A percentile compares a stretch with the other conserved stretches of the same genome.
These are phyloP conservation scores for Pseudonectria buxi DNA, from an alignment of 2,329 filamentous ascomycete species.

Conservation along the genomic window DNA sequence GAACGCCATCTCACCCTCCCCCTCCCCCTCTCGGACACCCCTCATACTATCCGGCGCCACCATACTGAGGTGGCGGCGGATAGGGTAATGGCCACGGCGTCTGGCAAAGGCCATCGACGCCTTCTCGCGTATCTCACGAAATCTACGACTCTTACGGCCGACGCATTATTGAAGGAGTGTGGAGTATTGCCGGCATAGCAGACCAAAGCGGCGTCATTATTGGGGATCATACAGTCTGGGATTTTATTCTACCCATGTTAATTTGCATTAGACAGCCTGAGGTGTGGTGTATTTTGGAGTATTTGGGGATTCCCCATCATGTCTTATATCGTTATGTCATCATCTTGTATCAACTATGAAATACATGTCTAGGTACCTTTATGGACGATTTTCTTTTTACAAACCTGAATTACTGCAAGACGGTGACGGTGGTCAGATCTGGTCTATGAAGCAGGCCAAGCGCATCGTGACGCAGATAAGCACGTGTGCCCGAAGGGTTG, in stretches of 20 bases:
- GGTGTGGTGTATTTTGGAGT: constrained; percentile 18
- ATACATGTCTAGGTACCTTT: too few species aligned
- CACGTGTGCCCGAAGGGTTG: too few species aligned
- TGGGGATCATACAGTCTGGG: constrained; percentile 18
- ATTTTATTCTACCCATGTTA: constrained; percentile 12
- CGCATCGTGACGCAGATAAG: too few species aligned
- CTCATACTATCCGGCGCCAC: constrained; percentile 13
- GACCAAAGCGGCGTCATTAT: constrained; percentile 17
- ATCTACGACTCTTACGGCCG: constrained; percentile 23
- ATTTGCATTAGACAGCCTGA: constrained; percentile 16
- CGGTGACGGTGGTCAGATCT: too few species aligned
- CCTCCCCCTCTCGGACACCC: constrained; percentile 10
- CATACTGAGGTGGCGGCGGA: constrained; percentile 8
- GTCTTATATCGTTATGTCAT: too few species aligned
- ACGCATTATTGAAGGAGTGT: constrained; percentile 18
- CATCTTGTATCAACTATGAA: neutral
- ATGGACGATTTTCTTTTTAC: too few species aligned
- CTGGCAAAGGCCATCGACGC: constrained; percentile 7
- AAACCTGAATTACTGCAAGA: too few species aligned
- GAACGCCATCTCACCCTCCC: constrained; percentile 12
- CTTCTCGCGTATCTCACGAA: constrained; percentile 17
- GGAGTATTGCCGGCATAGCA: constrained; percentile 20
- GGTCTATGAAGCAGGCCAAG: too few species aligned
- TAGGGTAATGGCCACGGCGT: constrained; percentile 7
- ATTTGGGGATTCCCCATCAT: constrained; percentile 14